These are phyloP conservation scores for Imleria badia DNA, from an alignment of 768 basidiomycete genomes.

Conservation along the genomic window DNA sequence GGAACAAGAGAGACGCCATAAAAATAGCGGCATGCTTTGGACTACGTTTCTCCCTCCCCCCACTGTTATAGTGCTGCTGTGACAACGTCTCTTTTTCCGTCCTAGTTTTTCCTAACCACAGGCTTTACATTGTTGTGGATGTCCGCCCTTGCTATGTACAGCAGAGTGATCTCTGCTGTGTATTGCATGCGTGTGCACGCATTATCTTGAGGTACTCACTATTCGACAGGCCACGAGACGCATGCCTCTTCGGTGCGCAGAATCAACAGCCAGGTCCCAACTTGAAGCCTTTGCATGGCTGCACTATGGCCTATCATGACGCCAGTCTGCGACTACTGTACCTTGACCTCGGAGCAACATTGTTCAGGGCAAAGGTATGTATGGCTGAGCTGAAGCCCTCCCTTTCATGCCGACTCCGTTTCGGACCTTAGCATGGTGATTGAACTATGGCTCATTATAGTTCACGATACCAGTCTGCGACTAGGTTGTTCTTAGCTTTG, in stretches of 20 bases:
- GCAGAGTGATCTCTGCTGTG: slow-evolving; percentile 25
- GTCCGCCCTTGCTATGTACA: slow-evolving; percentile 26
- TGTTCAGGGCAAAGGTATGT: no score
- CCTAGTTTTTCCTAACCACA: not conserved
- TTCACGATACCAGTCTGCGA: not conserved
- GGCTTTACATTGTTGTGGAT: slow-evolving; percentile 9
- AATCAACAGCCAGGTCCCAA: not conserved
- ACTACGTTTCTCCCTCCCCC: not conserved
- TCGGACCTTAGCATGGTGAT: not conserved
- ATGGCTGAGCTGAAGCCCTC: not conserved
- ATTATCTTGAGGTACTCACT: not conserved
- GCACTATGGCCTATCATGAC: no score
- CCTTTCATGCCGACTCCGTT: not conserved
- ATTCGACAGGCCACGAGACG: not conserved
- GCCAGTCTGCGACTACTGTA: no score
- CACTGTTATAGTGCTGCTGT: not conserved
- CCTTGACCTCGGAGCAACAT: no score
- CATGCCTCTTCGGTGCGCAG: not conserved
- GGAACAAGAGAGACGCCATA: not conserved
- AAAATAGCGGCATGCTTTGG: not conserved
- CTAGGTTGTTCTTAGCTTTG: not conserved
- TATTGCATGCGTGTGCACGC: slow-evolving; percentile 27
- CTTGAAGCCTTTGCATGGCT: no score
- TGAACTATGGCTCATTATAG: not conserved
- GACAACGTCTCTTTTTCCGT: not conserved